Conservation (phyloP, 352 stramenopile genomes). For the Thalassiosira ordinaria region DNA sequence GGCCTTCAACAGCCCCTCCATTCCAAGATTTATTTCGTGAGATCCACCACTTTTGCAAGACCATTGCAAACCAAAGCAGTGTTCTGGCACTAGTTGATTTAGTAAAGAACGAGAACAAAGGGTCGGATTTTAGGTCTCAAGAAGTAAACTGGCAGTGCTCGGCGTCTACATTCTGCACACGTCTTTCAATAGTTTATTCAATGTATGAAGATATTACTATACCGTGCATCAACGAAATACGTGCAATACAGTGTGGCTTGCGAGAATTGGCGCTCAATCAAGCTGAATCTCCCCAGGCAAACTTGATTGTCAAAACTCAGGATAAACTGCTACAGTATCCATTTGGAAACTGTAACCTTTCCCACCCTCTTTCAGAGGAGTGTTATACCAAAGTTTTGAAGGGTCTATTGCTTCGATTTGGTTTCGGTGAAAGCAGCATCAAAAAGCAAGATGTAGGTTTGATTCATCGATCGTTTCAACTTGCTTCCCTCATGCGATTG, state of each 20-base stretch:
- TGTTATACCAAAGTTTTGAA: conserved; percentile 39
- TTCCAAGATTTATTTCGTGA: conserved; percentile 88
- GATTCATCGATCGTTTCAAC: conserved; percentile 48
- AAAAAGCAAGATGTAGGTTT: conserved; percentile 39
- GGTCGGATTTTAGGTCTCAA: conserved; percentile 50
- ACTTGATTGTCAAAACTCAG: conserved; percentile 51
- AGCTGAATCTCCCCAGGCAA: conserved; percentile 31
- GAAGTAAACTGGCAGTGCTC: conserved; percentile 79
- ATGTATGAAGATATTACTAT: conserved; percentile 85
- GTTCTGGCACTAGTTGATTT: conserved; percentile 62
- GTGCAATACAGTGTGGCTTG: conserved; percentile 72
- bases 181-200: conserved; percentile 65
- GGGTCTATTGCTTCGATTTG: conserved; percentile 56
- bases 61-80: conserved; percentile 59
- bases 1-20: conserved; percentile 75
- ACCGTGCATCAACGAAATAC: conserved; percentile 72
- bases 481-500: conserved; percentile 53
- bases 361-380: conserved; percentile 30
- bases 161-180: conserved; percentile 69
- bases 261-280: conserved; percentile 44
- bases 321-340: conserved; percentile 61
- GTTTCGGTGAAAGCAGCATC: conserved; percentile 15
- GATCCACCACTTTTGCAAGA: conserved; percentile 85
- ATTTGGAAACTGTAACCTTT: conserved; percentile 28
- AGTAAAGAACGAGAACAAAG: conserved; percentile 40